phyloP scores from a whole-genome alignment of 1,139 yeast species.

The Protomyces macrosporus region DNA sequence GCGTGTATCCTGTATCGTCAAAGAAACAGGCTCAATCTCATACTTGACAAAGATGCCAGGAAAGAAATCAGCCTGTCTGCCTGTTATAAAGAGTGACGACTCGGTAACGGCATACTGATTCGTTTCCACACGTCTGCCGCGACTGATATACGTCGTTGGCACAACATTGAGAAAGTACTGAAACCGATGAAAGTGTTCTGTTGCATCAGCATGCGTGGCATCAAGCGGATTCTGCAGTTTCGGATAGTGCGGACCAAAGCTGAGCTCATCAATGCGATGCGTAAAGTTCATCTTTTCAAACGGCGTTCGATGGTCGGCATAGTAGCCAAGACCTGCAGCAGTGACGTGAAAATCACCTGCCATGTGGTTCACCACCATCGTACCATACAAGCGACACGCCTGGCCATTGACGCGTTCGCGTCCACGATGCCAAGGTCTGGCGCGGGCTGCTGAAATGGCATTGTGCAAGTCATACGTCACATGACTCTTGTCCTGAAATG shows the following conservation, averaged over 20 bases:
- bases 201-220: slow-evolving; percentile 33
- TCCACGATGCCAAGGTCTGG: slow-evolving; percentile 8
- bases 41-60: slow-evolving; percentile 84
- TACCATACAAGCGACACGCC: slow-evolving; percentile 85
- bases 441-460: slow-evolving; percentile 27
- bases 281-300: slow-evolving; percentile 58
- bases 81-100: slow-evolving; percentile 38
- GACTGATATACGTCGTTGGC: slow-evolving; percentile 63
- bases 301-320: slow-evolving; percentile 5
- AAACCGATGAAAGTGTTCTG: slow-evolving; percentile 35
- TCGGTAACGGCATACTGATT: slow-evolving; percentile 81
- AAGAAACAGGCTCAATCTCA: slow-evolving; percentile 80
- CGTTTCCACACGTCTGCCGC: slow-evolving; percentile 70
- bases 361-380: slow-evolving; percentile 80
- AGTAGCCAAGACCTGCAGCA: slow-evolving; percentile 63
- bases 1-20: slow-evolving; percentile 63
- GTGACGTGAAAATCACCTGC: slow-evolving; percentile 81
- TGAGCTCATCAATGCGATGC: slow-evolving; percentile 78
- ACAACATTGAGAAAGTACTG: slow-evolving; percentile 73
- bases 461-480: slow-evolving; percentile 28
- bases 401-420: slow-evolving; percentile 61
- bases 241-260: slow-evolving; percentile 88
- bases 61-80: slow-evolving; percentile 28
- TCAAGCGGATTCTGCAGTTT: slow-evolving; percentile 82
- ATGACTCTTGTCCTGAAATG: slow-evolving; percentile 26